These are phyloP conservation scores for Talaromyces sp. DNA, from an alignment of 2,329 filamentous ascomycete species.

Conservation along the genomic window DNA sequence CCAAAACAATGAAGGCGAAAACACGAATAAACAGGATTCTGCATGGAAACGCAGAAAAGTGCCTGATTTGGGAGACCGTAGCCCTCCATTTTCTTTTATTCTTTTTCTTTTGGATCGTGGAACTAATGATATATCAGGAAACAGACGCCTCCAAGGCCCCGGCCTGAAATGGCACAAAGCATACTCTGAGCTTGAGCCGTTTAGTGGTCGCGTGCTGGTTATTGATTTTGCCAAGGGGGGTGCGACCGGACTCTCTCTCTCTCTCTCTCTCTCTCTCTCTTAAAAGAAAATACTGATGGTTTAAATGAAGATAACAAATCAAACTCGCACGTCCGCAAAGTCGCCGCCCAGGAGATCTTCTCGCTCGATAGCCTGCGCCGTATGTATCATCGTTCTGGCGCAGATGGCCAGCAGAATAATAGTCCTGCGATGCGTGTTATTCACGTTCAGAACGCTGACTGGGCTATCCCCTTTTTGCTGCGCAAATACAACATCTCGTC, in stretches of 20 bases:
- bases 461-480: conserved; percentile 45
- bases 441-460: conserved; percentile 50
- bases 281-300: neutral
- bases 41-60: neutral
- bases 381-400: conserved; percentile 31
- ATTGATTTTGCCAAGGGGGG: conserved; percentile 44
- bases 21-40: neutral
- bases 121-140: neutral
- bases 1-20: neutral
- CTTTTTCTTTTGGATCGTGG: neutral
- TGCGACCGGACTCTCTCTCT: conserved; percentile 8
- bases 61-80: neutral
- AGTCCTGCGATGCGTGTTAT: conserved; percentile 28
- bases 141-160: conserved; percentile 14
- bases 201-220: conserved; percentile 42
- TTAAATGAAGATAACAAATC: conserved; percentile 29
- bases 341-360: conserved; percentile 44
- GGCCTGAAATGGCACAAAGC: conserved; percentile 31
- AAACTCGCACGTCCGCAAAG: conserved; percentile 35
- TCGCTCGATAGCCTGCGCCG: conserved; percentile 38
- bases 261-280: neutral
- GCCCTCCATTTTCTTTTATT: neutral
- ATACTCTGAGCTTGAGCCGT: conserved; percentile 21
- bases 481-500: conserved; percentile 49
- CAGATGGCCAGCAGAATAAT: conserved; percentile 3